Evolutionary conservation across 768 basidiomycete genomes (phyloP), one percentile per base, ranked within the genome.

Genomic region (Calocybe cyanea): DNA sequence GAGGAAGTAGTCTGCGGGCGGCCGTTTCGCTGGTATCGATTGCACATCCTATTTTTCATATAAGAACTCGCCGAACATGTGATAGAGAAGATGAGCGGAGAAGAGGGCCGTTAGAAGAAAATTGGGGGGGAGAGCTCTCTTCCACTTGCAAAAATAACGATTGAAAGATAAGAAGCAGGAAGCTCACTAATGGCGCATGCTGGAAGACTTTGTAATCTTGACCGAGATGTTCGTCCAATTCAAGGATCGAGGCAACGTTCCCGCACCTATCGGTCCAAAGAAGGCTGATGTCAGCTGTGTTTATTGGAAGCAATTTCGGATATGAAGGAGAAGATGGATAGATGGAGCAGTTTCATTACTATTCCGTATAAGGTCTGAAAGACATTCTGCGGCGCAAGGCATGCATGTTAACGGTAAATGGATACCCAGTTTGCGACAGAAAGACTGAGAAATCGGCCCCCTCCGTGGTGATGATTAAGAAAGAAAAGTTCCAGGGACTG

Each of bases 191-290:
- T 1, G 91, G 82, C 5, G 95, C 95, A 58, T 92, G 89, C 33
- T 81, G 76, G 66, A 99, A 98, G 14, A 95, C 92, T 60, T 94
- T 95, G 69, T 97, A 99, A 63, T 93, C 90, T 63, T 96, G 93
- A 20, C 81, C 81, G 23, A 98, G 77, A 56, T 92, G 77, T 56
- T 97, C 96, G 63, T 98, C 93, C 41, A 99, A 74, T 62, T 95
- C 87, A 14, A 98, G 74, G 57, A 98, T 93, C 21, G 91, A 92
- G 24, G 94, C 93, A 18, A 95, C 89, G 63, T 97, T 96, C 14
- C 95, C 95, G 63, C 95, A 97, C 52, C 92, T 93, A 41, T 51
- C 40, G 34, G 21, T 25, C 9, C 41, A 38, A 30, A n/a, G 23
- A 46, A 43, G 20, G 18, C 31, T 25, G 40, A 34, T 42, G 40